Conservation (phyloP, 176 grass and related monocot genomes). For the Tillandsia leiboldiana region DNA sequence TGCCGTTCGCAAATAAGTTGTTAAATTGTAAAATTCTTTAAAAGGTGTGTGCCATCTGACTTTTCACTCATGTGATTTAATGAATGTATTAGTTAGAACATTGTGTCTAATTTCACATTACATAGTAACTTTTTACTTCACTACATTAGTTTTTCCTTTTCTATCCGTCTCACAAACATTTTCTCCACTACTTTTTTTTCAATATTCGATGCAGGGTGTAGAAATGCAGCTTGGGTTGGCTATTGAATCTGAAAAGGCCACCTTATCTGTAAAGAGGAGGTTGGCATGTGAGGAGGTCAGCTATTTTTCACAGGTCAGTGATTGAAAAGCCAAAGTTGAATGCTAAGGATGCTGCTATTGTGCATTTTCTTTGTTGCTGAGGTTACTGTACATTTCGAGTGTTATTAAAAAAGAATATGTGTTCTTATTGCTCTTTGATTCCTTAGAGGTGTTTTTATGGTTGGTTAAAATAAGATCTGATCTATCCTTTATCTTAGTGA, state of each 20-base stretch:
- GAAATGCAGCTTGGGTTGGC: slow-evolving; percentile 96
- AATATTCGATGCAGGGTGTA: slow-evolving; percentile 34
- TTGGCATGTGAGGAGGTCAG: slow-evolving; percentile 80
- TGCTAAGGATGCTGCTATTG: slow-evolving; percentile 1
- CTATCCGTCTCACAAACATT: background rate
- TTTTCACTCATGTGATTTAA: background rate
- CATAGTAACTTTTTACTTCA: too few species aligned
- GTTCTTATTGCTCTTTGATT: background rate
- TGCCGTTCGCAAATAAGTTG: background rate
- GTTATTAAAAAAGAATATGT: background rate
- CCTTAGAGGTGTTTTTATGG: background rate
- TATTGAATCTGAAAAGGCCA: slow-evolving; percentile 78
- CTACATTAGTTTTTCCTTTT: background rate
- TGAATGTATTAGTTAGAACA: background rate
- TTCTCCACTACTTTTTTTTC: background rate
- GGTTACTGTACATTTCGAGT: too few species aligned
- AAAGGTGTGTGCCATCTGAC: background rate
- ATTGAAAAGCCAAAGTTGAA: background rate
- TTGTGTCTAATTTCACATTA: background rate
- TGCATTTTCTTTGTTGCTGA: background rate
- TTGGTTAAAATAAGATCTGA: too few species aligned
- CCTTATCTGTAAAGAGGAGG: slow-evolving; percentile 92
- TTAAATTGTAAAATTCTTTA: background rate
- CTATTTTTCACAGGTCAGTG: slow-evolving; percentile 74
- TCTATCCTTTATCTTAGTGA: too few species aligned